A percentile compares a stretch with the other conserved stretches of the same genome.
These are phyloP conservation scores for Sporobolomyces phaffii DNA, from an alignment of 768 basidiomycete species.

Conservation along the genomic window DNA sequence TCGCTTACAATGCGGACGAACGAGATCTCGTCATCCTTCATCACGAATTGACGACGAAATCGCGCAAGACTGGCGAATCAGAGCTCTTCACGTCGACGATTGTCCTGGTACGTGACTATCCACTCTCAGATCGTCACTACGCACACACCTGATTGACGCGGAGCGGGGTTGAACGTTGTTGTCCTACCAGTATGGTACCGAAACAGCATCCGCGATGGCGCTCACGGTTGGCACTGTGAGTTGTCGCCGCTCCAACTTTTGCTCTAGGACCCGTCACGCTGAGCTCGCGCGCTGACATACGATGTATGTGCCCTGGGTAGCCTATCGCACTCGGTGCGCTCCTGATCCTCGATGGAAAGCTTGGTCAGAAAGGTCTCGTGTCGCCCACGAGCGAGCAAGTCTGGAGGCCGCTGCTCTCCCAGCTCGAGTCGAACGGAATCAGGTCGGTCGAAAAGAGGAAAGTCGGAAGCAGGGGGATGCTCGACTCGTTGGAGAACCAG, in stretches of 20 bases:
- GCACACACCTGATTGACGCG: conserved; percentile 50
- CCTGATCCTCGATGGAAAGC: conserved; percentile 61
- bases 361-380: conserved; percentile 43
- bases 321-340: conserved; percentile 79
- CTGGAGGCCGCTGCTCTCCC: conserved; percentile 59
- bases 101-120: conserved; percentile 34
- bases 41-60: conserved; percentile 65
- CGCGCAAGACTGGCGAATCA: background rate
- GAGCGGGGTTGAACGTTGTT: too few relatives aligned
- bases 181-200: conserved; percentile 62
- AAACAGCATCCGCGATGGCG: conserved; percentile 72
- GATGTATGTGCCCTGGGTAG: conserved; percentile 46
- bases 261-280: background rate
- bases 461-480: conserved; percentile 23
- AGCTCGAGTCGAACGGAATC: conserved; percentile 53
- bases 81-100: conserved; percentile 29
- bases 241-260: background rate
- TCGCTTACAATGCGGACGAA: conserved; percentile 64
- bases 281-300: background rate
- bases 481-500: conserved; percentile 10
- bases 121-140: background rate
- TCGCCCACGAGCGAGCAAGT: conserved; percentile 60
- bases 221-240: conserved; percentile 63
- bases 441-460: conserved; percentile 44
- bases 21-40: conserved; percentile 79